phyloP scores from a whole-genome alignment of 768 basidiomycete genomes.

The Cystobasidium onofrii region DNA sequence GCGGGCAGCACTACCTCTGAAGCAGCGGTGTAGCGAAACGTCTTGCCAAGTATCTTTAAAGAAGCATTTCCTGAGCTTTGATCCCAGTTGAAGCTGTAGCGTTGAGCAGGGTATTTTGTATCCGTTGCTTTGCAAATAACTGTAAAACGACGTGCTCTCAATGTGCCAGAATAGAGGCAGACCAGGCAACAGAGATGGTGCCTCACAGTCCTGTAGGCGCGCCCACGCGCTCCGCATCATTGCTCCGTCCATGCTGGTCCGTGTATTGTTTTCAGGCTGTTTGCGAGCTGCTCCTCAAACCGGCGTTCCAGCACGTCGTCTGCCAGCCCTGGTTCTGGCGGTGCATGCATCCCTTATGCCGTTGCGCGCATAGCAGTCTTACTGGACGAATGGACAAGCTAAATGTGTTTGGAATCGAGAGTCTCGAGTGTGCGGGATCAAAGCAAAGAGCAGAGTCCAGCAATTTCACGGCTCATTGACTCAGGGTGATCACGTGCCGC shows the following conservation, averaged over 20 bases:
- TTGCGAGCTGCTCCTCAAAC: neutral
- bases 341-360: neutral
- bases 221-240: constrained; percentile 12
- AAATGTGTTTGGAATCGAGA: no score
- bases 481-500: no score
- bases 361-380: neutral
- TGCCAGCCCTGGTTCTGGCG: neutral
- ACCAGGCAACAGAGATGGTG: neutral
- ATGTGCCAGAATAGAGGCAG: no score
- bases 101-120: neutral
- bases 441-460: no score
- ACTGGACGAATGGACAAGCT: no score
- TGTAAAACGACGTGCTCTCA: no score
- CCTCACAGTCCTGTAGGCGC: constrained; percentile 16
- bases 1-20: neutral
- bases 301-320: neutral
- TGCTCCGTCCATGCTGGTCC: neutral
- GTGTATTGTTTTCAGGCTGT: no score
- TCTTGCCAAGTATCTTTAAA: constrained; percentile 5
- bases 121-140: constrained; percentile 13
- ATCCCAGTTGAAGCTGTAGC: constrained; percentile 7
- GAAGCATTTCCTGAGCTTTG: neutral
- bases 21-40: neutral
- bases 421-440: no score
- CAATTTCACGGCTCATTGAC: no score